A percentile compares a stretch with the other conserved stretches of the same genome.
Conservation (phyloP, 2,329 filamentous ascomycete species). For the Sporothrix sp. region DNA sequence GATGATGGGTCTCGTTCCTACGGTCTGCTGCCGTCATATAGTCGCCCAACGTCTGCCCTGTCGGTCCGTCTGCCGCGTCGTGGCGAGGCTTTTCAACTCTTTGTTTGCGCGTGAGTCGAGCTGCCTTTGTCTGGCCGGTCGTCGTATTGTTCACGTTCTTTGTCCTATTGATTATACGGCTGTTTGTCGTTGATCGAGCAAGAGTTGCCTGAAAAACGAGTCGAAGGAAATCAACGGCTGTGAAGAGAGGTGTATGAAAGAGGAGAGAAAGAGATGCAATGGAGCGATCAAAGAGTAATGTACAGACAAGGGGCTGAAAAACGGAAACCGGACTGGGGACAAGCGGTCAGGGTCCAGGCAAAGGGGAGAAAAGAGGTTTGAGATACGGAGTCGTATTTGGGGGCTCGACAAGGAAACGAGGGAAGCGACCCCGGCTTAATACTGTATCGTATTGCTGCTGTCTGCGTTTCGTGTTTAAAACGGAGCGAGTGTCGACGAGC, state of each 20-base stretch:
- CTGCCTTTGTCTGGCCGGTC: too few species aligned
- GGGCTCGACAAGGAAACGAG: not conserved
- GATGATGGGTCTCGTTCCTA: too few species aligned
- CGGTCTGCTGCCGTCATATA: too few species aligned
- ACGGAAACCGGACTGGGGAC: not conserved
- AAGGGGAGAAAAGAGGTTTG: not conserved
- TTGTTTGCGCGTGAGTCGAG: too few species aligned
- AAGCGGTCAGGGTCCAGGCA: not conserved
- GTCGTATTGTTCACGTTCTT: too few species aligned
- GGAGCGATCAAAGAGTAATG: not conserved
- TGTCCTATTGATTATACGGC: too few species aligned
- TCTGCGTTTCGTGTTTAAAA: slow-evolving; percentile 32
- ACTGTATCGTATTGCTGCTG: slow-evolving; percentile 26
- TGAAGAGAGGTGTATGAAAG: not conserved
- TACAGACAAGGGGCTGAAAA: slow-evolving; percentile 5
- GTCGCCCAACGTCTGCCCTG: too few species aligned
- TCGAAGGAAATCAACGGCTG: not conserved
- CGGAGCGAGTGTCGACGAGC: slow-evolving; percentile 18
- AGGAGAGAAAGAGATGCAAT: not conserved
- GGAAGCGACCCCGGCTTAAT: not conserved
- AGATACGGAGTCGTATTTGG: slow-evolving; percentile 1
- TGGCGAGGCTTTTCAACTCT: too few species aligned
- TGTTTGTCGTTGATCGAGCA: too few species aligned
- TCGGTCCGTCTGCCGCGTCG: too few species aligned
- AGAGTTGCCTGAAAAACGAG: too few species aligned